Evolutionary conservation across 2,329 filamentous ascomycete genomes (phyloP).

Genomic region (Trichoderma koningii): DNA sequence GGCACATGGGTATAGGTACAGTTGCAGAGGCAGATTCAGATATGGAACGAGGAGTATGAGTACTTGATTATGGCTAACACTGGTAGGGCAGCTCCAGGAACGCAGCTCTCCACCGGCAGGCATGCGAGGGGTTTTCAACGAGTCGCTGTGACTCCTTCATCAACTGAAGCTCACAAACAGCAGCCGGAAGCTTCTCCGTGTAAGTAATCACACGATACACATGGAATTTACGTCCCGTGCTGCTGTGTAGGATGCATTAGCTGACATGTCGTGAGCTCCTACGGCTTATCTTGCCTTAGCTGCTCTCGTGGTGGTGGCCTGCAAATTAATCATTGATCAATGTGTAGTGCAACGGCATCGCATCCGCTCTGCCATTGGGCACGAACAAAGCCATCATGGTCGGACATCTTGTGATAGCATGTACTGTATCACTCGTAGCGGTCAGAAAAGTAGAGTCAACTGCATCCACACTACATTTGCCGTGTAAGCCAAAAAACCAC

Average conservation of each 20-base stretch:
- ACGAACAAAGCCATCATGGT: neutral
- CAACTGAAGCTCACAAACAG: too few species aligned
- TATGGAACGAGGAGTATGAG: too few species aligned
- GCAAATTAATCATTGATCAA: neutral
- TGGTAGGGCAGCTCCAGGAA: slow-evolving; percentile 17
- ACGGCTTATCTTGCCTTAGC: slow-evolving; percentile 7
- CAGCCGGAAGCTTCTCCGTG: too few species aligned
- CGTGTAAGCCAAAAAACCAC: neutral
- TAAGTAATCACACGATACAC: too few species aligned
- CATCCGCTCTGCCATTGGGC: neutral
- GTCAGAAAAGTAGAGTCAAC: neutral
- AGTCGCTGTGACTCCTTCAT: neutral
- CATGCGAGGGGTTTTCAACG: slow-evolving; percentile 19
- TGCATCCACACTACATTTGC: neutral
- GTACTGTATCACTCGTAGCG: neutral
- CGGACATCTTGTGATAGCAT: too few species aligned
- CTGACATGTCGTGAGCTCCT: slow-evolving; percentile 20
- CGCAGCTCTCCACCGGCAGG: neutral
- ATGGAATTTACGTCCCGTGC: neutral
- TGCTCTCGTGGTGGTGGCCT: neutral
- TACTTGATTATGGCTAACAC: too few species aligned
- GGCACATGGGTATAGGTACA: too few species aligned
- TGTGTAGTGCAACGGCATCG: neutral
- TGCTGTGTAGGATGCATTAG: slow-evolving; percentile 8
- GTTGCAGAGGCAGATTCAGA: too few species aligned